Evolutionary conservation across 148 eudicot species (phyloP).

Genomic region (Vaccinium macrocarpon): DNA sequence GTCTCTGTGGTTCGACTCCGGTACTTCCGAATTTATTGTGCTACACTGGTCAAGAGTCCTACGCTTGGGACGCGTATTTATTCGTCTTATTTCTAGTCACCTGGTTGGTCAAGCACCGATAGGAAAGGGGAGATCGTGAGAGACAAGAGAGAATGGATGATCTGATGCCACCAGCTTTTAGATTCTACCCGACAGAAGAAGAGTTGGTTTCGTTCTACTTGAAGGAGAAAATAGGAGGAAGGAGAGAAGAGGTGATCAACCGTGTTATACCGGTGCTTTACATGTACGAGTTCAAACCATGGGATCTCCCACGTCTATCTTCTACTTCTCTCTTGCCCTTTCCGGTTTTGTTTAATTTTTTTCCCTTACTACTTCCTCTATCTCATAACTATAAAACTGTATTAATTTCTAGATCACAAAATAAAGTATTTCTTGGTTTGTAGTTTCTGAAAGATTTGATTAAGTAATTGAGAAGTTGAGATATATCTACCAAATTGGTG

Average conservation of each 20-base stretch:
- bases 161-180: constrained; percentile 30
- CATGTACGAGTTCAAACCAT: constrained; percentile 48
- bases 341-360: not conserved
- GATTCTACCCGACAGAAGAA: constrained; percentile 65
- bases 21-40: too few relatives aligned
- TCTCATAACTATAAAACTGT: too few relatives aligned
- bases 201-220: constrained; percentile 49
- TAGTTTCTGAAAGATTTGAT: too few relatives aligned
- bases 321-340: not conserved
- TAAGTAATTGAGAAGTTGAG: too few relatives aligned
- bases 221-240: constrained; percentile 31
- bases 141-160: not conserved
- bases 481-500: too few relatives aligned
- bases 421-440: too few relatives aligned
- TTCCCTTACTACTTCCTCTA: not conserved
- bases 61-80: too few relatives aligned
- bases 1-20: too few relatives aligned
- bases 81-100: too few relatives aligned
- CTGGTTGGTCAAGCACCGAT: too few relatives aligned
- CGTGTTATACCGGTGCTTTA: constrained; percentile 39
- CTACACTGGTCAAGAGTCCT: too few relatives aligned
- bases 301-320: constrained; percentile 48
- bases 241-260: constrained; percentile 21
- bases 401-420: not conserved
- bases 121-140: not conserved